Percentiles rank a stretch among this genome's conserved stretches.
These are phyloP conservation scores for Auricularia sp. DNA, from an alignment of 768 basidiomycete species.

Conservation along the genomic window DNA sequence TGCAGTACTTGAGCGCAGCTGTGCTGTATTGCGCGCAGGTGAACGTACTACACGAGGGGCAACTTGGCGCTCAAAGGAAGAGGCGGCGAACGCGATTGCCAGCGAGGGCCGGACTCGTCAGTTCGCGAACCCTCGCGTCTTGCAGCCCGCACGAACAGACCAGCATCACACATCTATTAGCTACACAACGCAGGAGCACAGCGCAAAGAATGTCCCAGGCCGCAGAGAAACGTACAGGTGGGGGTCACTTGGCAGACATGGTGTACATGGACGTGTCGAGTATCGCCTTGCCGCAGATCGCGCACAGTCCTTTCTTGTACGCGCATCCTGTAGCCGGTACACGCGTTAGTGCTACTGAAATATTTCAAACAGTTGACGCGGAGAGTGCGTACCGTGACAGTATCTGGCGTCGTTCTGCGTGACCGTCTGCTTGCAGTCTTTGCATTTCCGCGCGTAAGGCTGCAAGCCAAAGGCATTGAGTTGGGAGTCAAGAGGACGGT, in stretches of 20 bases:
- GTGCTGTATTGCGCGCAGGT: too few relatives aligned
- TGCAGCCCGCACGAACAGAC: background rate
- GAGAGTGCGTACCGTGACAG: slow-evolving; percentile 58
- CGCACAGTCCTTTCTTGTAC: slow-evolving; percentile 76
- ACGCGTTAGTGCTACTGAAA: background rate
- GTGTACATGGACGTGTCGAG: slow-evolving; percentile 74
- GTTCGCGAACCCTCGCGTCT: background rate
- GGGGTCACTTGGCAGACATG: slow-evolving; percentile 68
- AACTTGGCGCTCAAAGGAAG: too few relatives aligned
- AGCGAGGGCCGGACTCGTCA: too few relatives aligned
- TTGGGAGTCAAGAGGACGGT: background rate
- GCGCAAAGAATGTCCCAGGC: background rate
- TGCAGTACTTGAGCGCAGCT: too few relatives aligned
- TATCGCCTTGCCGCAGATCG: slow-evolving; percentile 81
- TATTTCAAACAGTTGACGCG: too few relatives aligned
- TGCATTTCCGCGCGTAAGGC: slow-evolving; percentile 83
- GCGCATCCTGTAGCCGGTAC: slow-evolving; percentile 54
- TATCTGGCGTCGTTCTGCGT: slow-evolving; percentile 85
- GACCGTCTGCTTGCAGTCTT: slow-evolving; percentile 73
- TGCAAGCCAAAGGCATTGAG: slow-evolving; percentile 16
- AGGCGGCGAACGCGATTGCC: too few relatives aligned
- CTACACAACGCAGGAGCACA: background rate
- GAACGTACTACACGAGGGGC: too few relatives aligned
- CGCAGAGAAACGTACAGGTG: background rate
- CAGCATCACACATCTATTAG: background rate